Base-by-base conservation (phyloP, 257 asterid genomes). In the Primulina eburnea region DNA sequence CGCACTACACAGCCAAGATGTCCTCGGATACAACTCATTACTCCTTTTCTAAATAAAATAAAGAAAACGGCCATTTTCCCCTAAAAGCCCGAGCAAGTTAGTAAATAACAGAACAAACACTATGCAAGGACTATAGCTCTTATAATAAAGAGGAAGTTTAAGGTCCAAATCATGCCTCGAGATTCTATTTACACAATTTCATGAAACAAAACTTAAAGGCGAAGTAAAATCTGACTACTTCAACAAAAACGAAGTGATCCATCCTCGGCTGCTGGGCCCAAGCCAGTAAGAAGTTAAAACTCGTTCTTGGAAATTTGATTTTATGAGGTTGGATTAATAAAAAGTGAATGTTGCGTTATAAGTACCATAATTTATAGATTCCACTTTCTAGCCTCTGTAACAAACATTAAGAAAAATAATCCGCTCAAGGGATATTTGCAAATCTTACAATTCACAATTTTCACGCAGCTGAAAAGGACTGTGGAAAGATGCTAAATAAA, bases 11-110 rank as follows among this genome's bases (percentile, higher is more conserved):
- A n/a, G n/a, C n/a, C n/a, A n/a, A n/a, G n/a, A n/a, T n/a, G n/a
- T n/a, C n/a, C n/a, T n/a, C n/a, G n/a, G n/a, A n/a, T n/a, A n/a
- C n/a, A n/a, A n/a, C n/a, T n/a, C n/a, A n/a, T n/a, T n/a, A n/a
- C n/a, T n/a, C n/a, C n/a, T n/a, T n/a, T n/a, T n/a, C n/a, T n/a
- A n/a, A n/a, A n/a, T n/a, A n/a, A n/a, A n/a, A 24, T 24, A 24
- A 24, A 68, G 52, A 53, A 71, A 67, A 47, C 21, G 32, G 53
- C 8, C 26, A 64, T 61, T 50, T 67, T 56, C 33, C 18, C n/a
- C 20, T 16, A 11, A 14, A 50, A 50, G 2, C 56, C 20, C 6
- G 4, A 50, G 56, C 16, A 50, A 50, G 20, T 4, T 50, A 43
- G 56, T 0, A 47, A 47, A 7, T 14, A 47, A 47, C 18, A 16